These are phyloP conservation scores for Trichoderma sp. DNA, from an alignment of 2,329 filamentous ascomycete genomes.

Conservation along the genomic window DNA sequence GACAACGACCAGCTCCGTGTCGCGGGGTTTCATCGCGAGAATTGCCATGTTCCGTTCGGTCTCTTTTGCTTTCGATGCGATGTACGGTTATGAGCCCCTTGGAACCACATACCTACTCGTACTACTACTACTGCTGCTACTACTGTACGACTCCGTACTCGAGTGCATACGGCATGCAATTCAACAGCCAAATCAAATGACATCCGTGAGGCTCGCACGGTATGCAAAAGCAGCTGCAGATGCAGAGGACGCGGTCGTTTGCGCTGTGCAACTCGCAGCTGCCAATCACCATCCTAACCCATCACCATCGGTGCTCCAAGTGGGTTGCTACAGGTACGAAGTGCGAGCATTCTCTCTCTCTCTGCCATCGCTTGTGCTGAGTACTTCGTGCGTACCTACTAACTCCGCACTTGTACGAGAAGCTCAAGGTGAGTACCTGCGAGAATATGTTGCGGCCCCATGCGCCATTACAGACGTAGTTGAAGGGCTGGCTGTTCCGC, in stretches of 20 bases:
- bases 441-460: neutral
- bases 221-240: neutral
- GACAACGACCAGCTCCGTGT: neutral
- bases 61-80: neutral
- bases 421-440: too few species aligned
- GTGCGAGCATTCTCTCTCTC: neutral
- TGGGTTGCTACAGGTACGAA: neutral
- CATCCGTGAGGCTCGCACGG: conserved; percentile 3
- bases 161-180: neutral
- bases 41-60: conserved; percentile 11
- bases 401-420: neutral
- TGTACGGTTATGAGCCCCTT: neutral
- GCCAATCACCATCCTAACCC: neutral
- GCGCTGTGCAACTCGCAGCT: neutral
- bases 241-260: neutral
- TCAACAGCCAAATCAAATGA: neutral
- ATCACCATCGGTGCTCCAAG: neutral
- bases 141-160: neutral
- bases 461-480: neutral
- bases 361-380: neutral
- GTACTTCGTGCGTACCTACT: neutral
- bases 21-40: conserved; percentile 2
- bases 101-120: neutral
- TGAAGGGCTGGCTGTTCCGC: neutral
- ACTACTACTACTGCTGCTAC: too few species aligned